Conservation (phyloP, 148 eudicot species). For the Silene latifolia region DNA sequence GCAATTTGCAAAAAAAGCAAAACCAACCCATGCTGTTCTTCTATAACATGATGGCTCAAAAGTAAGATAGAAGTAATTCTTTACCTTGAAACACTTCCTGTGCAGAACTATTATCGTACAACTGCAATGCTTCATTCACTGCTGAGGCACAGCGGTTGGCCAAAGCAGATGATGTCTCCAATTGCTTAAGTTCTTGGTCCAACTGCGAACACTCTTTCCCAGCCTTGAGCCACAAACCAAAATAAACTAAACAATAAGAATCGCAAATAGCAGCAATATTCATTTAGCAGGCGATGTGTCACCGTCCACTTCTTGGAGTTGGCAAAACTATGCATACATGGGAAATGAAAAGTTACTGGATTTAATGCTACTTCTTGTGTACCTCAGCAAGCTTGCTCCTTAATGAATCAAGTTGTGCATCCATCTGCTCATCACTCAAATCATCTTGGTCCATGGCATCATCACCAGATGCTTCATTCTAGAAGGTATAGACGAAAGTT, state of each 20-base stretch:
- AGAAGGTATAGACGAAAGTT: conserved; percentile 13
- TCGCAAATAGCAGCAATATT: not conserved
- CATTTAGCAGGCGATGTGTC: not conserved
- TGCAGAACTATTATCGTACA: conserved; percentile 44
- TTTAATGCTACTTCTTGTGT: conserved; percentile 9
- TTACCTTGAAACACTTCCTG: conserved; percentile 61
- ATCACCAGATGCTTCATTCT: conserved; percentile 46
- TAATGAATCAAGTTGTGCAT: conserved; percentile 51
- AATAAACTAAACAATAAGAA: conserved; percentile 6
- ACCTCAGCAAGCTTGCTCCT: conserved; percentile 60
- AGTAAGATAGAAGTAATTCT: not conserved
- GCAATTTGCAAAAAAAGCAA: not conserved
- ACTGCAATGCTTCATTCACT: conserved; percentile 52
- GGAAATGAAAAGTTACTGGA: not conserved
- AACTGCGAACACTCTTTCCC: conserved; percentile 61
- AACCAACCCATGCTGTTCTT: not conserved
- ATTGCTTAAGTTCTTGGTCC: conserved; percentile 38
- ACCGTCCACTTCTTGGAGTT: not conserved
- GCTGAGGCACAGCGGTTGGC: conserved; percentile 41
- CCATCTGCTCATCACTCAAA: conserved; percentile 44
- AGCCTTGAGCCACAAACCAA: conserved; percentile 27
- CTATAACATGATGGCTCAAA: not conserved
- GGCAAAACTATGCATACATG: not conserved
- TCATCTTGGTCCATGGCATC: conserved; percentile 40
- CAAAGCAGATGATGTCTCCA: conserved; percentile 45